Conservation (phyloP, 106 monocot genomes). For the Apostasia ramifera region DNA sequence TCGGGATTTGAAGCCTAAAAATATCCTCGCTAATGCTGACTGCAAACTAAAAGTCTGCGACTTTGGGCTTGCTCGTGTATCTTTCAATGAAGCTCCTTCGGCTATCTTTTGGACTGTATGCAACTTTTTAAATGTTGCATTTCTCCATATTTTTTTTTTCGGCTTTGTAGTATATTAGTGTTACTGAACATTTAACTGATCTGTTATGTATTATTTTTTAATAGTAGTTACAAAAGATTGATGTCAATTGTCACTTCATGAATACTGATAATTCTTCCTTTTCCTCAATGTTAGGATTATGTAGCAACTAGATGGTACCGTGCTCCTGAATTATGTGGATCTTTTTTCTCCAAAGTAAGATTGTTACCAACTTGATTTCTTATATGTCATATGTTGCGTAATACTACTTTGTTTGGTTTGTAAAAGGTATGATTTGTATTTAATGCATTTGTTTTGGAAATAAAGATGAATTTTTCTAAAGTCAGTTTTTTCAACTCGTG, state of each 20-base stretch:
- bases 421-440: too few relatives aligned
- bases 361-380: background rate
- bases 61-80: constrained; percentile 56
- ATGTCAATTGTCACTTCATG: background rate
- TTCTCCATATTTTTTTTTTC: background rate
- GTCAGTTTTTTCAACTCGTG: too few relatives aligned
- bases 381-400: too few relatives aligned
- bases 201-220: background rate
- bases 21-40: constrained; percentile 64
- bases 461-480: too few relatives aligned
- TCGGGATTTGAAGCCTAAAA: constrained; percentile 61
- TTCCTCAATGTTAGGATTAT: constrained; percentile 29
- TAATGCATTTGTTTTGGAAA: too few relatives aligned
- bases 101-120: constrained; percentile 66
- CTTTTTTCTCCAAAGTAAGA: constrained; percentile 60
- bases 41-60: constrained; percentile 61
- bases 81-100: constrained; percentile 61
- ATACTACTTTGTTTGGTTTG: background rate
- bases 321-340: constrained; percentile 60
- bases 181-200: background rate
- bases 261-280: background rate
- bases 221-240: background rate
- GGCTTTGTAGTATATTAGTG: background rate
- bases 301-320: constrained; percentile 68
- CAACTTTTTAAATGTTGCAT: background rate